Conservation (phyloP, 805 yeast species). For the Maudiozyma turicensis region DNA sequence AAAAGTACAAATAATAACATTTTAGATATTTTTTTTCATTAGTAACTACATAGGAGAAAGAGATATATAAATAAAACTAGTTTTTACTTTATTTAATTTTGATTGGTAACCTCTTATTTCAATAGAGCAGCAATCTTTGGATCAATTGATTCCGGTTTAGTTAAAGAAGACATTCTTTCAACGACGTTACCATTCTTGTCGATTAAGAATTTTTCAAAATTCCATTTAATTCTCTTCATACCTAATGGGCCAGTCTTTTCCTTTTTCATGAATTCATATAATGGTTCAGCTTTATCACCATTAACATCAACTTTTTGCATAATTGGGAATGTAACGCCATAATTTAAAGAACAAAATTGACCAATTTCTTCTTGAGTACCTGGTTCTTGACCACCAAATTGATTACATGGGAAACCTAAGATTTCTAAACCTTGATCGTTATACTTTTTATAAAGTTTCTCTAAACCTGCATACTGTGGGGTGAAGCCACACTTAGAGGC, state of each 20-base stretch:
- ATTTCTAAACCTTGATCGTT: conserved; percentile 53
- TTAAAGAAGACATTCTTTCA: conserved; percentile 54
- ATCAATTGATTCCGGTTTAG: conserved; percentile 56
- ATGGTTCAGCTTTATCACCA: conserved; percentile 72
- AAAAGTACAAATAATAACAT: too few relatives aligned
- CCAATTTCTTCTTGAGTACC: conserved; percentile 60
- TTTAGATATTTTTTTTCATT: too few relatives aligned
- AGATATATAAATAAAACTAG: too few relatives aligned
- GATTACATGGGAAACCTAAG: conserved; percentile 87
- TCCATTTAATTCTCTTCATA: conserved; percentile 71
- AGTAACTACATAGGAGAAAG: too few relatives aligned
- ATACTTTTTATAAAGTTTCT: conserved; percentile 57
- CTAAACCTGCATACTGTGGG: conserved; percentile 68
- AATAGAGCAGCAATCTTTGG: conserved; percentile 51
- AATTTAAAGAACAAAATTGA: conserved; percentile 67
- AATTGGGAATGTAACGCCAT: conserved; percentile 87
- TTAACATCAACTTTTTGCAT: conserved; percentile 83
- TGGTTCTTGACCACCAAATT: conserved; percentile 77
- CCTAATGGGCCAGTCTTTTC: conserved; percentile 59
- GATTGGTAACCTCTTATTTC: conserved; percentile 6
- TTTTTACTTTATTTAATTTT: not conserved
- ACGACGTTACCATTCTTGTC: conserved; percentile 46
- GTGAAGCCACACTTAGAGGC: conserved; percentile 82
- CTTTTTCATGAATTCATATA: conserved; percentile 66
- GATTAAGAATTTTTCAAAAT: conserved; percentile 63